phyloP scores from a whole-genome alignment of 805 yeast genomes.

The Candida ponderosae region DNA sequence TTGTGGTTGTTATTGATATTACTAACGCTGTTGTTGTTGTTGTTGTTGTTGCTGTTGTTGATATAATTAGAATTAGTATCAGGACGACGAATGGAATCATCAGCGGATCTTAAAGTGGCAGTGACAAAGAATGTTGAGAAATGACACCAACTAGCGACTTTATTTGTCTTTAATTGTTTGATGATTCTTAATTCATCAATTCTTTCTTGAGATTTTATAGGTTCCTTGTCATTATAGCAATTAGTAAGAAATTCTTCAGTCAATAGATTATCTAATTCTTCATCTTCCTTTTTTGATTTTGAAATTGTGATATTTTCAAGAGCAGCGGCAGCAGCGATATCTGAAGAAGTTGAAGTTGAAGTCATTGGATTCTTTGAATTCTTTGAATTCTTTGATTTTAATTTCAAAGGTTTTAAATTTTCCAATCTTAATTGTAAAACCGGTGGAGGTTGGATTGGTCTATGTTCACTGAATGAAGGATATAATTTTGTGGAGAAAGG shows the following conservation, averaged over 20 bases:
- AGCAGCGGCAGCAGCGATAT: no score
- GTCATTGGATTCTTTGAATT: no score
- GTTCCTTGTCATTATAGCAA: conserved; percentile 4
- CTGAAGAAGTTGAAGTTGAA: no score
- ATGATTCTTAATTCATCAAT: conserved; percentile 14
- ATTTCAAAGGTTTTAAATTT: conserved; percentile 6
- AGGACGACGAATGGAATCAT: no score
- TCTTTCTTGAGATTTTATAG: conserved; percentile 8
- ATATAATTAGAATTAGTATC: no score
- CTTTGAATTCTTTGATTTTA: no score
- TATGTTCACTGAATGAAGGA: conserved; percentile 22
- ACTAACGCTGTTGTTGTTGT: neutral
- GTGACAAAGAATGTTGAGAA: conserved; percentile 20
- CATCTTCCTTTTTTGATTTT: no score
- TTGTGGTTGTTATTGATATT: conserved; percentile 4
- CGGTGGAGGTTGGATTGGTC: conserved; percentile 27
- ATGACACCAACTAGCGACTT: conserved; percentile 18
- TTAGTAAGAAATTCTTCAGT: neutral
- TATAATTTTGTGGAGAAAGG: conserved; percentile 10
- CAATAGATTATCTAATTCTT: neutral
- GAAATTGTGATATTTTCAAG: no score
- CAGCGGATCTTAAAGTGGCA: conserved; percentile 9
- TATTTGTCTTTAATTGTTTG: conserved; percentile 7
- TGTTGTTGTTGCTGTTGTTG: no score
- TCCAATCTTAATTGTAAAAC: conserved; percentile 18